phyloP scores from a whole-genome alignment of 2,329 filamentous ascomycete species.

The Fusarium compactum region DNA sequence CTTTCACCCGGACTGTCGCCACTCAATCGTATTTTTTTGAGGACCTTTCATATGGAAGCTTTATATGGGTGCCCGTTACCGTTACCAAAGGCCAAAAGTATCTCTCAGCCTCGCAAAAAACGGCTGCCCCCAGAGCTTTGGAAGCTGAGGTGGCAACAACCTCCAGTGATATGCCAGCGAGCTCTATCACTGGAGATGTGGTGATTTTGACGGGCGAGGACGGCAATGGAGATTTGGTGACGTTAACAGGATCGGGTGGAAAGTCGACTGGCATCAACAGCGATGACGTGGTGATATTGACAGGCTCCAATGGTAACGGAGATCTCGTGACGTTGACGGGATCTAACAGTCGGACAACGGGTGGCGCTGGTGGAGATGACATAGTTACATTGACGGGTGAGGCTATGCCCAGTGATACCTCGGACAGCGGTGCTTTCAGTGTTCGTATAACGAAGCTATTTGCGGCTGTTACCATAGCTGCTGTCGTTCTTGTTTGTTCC shows the following conservation, averaged over 20 bases:
- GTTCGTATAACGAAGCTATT: background rate
- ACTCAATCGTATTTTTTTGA: too few species aligned
- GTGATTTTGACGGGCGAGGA: background rate
- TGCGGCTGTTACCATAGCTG: background rate
- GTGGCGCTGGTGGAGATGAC: background rate
- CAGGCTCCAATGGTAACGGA: background rate
- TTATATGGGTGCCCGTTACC: background rate
- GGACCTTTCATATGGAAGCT: background rate
- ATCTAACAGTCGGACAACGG: background rate
- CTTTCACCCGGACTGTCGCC: background rate
- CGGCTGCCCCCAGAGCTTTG: rapidly evolving
- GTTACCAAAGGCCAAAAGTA: background rate
- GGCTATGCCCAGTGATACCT: background rate
- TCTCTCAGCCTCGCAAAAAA: background rate
- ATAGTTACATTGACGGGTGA: background rate
- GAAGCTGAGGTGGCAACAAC: background rate
- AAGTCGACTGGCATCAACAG: background rate
- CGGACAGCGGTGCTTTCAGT: background rate
- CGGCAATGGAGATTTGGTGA: background rate
- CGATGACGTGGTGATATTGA: background rate
- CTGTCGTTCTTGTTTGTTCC: background rate
- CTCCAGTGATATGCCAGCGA: background rate
- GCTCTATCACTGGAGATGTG: background rate
- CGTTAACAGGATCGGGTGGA: background rate
- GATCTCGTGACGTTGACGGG: background rate